phyloP scores from a whole-genome alignment of 169 alveolate species.

The Plasmodium inui region DNA sequence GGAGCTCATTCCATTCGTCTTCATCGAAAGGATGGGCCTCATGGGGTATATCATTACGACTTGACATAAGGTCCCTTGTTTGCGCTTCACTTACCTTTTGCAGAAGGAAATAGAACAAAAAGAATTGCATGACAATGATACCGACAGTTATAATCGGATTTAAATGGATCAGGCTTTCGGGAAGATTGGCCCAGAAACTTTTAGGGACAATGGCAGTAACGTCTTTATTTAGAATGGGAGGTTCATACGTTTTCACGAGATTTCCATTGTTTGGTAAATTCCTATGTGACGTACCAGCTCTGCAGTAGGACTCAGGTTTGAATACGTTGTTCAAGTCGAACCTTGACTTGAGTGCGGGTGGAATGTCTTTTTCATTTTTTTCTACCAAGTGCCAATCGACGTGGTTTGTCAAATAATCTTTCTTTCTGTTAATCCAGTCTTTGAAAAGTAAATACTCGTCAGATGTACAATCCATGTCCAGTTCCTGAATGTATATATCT shows the following conservation, averaged over 20 bases:
- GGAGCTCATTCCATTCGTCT: no score
- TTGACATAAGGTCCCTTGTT: background rate
- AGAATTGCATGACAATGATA: background rate
- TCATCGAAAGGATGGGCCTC: no score
- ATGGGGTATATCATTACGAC: no score
- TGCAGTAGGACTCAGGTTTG: background rate
- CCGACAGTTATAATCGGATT: background rate
- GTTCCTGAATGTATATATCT: background rate
- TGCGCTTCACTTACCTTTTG: background rate
- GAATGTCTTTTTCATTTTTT: background rate
- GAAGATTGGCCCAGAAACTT: background rate
- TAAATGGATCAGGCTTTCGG: background rate
- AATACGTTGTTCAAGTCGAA: background rate
- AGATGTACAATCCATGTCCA: conserved; percentile 7
- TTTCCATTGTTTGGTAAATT: background rate
- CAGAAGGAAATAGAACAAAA: background rate
- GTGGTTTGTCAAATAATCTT: background rate
- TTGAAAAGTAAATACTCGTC: background rate
- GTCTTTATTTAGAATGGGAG: background rate
- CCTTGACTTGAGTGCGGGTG: background rate
- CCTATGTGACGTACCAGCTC: background rate
- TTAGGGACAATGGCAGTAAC: background rate
- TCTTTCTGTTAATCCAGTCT: background rate
- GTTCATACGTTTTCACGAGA: background rate
- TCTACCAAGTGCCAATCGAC: conserved; percentile 3